These are phyloP conservation scores for Exophiala mesophila DNA, from an alignment of 2,329 filamentous ascomycete species.

Conservation along the genomic window DNA sequence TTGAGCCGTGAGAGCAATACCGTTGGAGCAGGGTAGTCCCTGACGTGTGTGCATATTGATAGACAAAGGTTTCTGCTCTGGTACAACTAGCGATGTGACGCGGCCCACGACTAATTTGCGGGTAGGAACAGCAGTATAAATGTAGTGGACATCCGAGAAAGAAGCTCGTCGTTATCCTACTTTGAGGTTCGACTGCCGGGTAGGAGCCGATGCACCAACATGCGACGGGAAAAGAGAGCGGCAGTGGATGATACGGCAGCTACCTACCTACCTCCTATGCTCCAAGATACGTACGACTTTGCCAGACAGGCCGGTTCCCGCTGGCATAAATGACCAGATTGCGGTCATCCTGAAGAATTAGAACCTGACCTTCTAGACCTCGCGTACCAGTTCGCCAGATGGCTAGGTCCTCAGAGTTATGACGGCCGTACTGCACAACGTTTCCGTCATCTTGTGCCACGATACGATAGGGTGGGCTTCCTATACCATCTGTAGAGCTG, in stretches of 20 bases:
- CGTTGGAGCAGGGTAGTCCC: too few species aligned
- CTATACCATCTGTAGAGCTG: background rate
- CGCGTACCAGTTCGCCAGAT: background rate
- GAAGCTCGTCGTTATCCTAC: background rate
- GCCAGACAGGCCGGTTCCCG: background rate
- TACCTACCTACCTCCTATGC: background rate
- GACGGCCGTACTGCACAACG: background rate
- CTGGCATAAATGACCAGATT: conserved; percentile 1
- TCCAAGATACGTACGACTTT: conserved; percentile 1
- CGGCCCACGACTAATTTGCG: conserved; percentile 1
- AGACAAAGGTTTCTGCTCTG: too few species aligned
- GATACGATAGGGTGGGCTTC: background rate
- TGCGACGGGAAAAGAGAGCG: background rate
- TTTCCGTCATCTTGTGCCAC: too few species aligned
- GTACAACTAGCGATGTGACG: too few species aligned
- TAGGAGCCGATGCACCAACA: background rate
- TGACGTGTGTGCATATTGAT: too few species aligned
- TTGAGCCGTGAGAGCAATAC: too few species aligned
- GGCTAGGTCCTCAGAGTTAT: background rate
- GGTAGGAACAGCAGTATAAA: background rate
- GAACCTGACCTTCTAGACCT: background rate
- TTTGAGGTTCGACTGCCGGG: background rate
- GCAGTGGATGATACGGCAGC: background rate
- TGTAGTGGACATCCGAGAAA: background rate
- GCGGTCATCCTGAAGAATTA: conserved; percentile 1